These are phyloP conservation scores for Stemphylium beticola DNA, from an alignment of 2,329 filamentous ascomycete genomes.

Conservation along the genomic window DNA sequence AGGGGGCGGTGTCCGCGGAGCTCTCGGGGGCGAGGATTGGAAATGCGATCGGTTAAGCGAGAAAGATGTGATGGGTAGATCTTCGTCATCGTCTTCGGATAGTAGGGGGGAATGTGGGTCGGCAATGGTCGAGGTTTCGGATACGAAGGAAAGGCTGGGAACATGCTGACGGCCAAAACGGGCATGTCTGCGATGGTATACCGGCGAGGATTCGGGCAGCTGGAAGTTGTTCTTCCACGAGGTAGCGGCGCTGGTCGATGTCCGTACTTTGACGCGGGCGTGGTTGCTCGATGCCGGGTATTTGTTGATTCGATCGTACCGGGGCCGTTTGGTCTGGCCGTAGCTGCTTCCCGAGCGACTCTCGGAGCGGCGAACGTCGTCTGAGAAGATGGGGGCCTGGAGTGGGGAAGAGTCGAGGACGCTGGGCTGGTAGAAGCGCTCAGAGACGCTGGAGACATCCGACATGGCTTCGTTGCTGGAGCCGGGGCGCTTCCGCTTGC, in stretches of 20 bases:
- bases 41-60: constrained; percentile 62
- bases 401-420: constrained; percentile 83
- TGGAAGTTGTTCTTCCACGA: constrained; percentile 80
- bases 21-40: constrained; percentile 76
- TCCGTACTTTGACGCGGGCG: constrained; percentile 72
- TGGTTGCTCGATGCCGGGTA: constrained; percentile 57
- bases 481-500: constrained; percentile 72
- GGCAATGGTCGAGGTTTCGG: constrained; percentile 70
- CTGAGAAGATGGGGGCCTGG: constrained; percentile 82
- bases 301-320: constrained; percentile 34
- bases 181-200: constrained; percentile 75
- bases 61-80: constrained; percentile 79
- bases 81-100: constrained; percentile 81
- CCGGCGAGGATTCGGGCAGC: constrained; percentile 84
- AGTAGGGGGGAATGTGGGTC: constrained; percentile 65
- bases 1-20: constrained; percentile 51
- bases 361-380: constrained; percentile 68
- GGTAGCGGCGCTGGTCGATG: constrained; percentile 62
- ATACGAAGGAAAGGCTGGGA: constrained; percentile 80
- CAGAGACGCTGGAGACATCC: constrained; percentile 84
- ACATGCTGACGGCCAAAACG: constrained; percentile 73
- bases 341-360: constrained; percentile 63
- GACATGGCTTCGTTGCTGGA: constrained; percentile 76
- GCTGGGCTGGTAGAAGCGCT: constrained; percentile 71
- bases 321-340: constrained; percentile 47